Evolutionary conservation across 2,329 filamentous ascomycete genomes (phyloP), one percentile per base, ranked within the genome.

Genomic region (Colletotrichum viniferum): DNA sequence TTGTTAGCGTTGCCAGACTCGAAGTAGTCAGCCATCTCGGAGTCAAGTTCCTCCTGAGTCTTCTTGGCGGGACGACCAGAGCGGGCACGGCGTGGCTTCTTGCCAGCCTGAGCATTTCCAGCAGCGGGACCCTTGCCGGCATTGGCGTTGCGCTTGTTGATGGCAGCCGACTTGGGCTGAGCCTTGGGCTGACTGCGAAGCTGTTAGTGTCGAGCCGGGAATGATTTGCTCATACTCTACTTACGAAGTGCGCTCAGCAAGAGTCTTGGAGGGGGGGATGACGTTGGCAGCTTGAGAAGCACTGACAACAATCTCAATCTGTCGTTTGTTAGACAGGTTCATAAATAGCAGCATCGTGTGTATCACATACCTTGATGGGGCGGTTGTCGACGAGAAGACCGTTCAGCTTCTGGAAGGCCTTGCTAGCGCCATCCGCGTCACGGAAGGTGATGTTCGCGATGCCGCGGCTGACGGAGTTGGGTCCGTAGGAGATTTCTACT

Each of bases 21-120:
- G 83, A 97, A 98, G 88, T 99, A 99, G 85, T 98, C 97, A 24
- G 92, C 93, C 97, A 99, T 99, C 85, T 99, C 97, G 6, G 95
- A 96, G 84, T 99, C 97, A 30, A 99, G 92, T 87, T 99, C 96
- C 83, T 98, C 96, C 2, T 94, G 92, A 0, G 96, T 98, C 94
- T 98, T 98, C 88, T 97, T 89, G 81, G 92, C 87, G 79, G 94
- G 89, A 80, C 94, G 91, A 78, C 90, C 88, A 81, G 88, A 93
- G 79, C 92, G 92, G 10, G 56, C 83, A 77, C 88, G 88, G 73
- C 89, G 88, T 75, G 86, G 86, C 83, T 89, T 90, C 85, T 90
- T 90, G 80, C 86, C 87, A 77, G n/a, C 61, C n/a, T 86, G 88
- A 70, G 87, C 87, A 63, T 86, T 85, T 63, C 83, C 86, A 79